These are phyloP conservation scores for Plectosphaerella sp. DNA, from an alignment of 2,329 filamentous ascomycete genomes.

Conservation along the genomic window DNA sequence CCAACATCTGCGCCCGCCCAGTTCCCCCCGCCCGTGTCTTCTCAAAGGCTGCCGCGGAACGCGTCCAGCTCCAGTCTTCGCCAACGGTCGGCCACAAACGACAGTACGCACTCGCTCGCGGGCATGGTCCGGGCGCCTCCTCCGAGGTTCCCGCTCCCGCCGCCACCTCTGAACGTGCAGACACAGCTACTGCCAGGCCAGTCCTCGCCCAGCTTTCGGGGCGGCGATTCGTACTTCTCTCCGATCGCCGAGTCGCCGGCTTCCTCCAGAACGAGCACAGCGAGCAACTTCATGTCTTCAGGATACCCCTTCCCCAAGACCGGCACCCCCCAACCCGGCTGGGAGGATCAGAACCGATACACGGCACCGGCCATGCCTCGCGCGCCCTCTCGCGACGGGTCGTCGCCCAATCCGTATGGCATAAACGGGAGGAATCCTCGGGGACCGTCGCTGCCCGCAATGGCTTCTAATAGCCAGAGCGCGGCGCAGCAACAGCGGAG, in stretches of 20 bases:
- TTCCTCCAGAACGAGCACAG: slow-evolving; percentile 69
- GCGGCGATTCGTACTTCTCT: slow-evolving; percentile 89
- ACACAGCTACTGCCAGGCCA: slow-evolving; percentile 39
- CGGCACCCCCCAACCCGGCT: slow-evolving; percentile 61
- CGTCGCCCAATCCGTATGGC: slow-evolving; percentile 60
- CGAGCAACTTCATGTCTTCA: slow-evolving; percentile 65
- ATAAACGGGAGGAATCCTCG: slow-evolving; percentile 62
- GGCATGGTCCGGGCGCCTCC: slow-evolving; percentile 57
- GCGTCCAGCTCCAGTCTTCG: slow-evolving; percentile 72
- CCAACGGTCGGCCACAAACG: slow-evolving; percentile 70
- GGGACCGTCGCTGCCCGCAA: slow-evolving; percentile 74
- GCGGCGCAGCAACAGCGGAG: slow-evolving; percentile 65
- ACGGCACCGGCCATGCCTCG: slow-evolving; percentile 84
- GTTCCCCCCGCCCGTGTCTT: slow-evolving; percentile 24
- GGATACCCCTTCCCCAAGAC: slow-evolving; percentile 70
- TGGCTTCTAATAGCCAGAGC: slow-evolving; percentile 54
- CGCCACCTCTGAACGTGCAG: slow-evolving; percentile 65
- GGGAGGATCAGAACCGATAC: slow-evolving; percentile 75
- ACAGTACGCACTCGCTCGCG: slow-evolving; percentile 57
- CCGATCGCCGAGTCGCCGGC: slow-evolving; percentile 76
- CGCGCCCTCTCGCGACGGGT: slow-evolving; percentile 72
- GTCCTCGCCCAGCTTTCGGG: slow-evolving; percentile 57
- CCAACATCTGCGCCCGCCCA: slow-evolving; percentile 29
- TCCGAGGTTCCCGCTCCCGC: slow-evolving; percentile 66
- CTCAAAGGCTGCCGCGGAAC: slow-evolving; percentile 53